These are phyloP conservation scores for Trichoderma erinaceum DNA, from an alignment of 495 filamentous ascomycete genomes.

Conservation along the genomic window DNA sequence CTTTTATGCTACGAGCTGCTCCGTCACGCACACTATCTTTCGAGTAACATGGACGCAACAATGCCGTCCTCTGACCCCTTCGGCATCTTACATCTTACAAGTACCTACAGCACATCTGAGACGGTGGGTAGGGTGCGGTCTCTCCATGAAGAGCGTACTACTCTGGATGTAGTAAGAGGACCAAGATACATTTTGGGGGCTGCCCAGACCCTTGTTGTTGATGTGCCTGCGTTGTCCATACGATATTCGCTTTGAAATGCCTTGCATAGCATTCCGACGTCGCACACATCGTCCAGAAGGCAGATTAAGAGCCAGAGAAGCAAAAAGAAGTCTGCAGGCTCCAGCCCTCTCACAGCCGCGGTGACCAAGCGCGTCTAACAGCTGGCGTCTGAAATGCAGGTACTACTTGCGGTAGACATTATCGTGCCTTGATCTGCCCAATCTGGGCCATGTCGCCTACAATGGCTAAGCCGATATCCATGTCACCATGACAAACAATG, in stretches of 20 bases:
- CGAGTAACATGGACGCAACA: background rate
- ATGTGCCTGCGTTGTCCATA: background rate
- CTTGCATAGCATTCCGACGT: conserved; percentile 1
- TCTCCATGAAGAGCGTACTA: conserved; percentile 3
- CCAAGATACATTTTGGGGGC: background rate
- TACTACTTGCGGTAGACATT: background rate
- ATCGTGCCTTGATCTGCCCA: conserved; percentile 2
- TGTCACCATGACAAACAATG: background rate
- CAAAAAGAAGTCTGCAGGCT: background rate
- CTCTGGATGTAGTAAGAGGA: background rate
- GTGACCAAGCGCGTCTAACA: background rate
- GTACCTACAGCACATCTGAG: background rate
- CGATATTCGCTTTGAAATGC: background rate
- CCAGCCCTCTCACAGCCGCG: background rate
- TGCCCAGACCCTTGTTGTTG: background rate
- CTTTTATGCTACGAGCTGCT: background rate
- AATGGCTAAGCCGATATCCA: conserved; percentile 1
- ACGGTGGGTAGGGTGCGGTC: background rate
- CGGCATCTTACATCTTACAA: background rate
- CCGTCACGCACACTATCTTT: conserved; percentile 3
- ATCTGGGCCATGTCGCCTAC: background rate
- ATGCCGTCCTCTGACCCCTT: background rate
- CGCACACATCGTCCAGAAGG: background rate
- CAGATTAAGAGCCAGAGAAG: background rate
- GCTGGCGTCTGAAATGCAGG: background rate